These are phyloP conservation scores for Gautieria morchelliformis DNA, from an alignment of 768 basidiomycete species.

Conservation along the genomic window DNA sequence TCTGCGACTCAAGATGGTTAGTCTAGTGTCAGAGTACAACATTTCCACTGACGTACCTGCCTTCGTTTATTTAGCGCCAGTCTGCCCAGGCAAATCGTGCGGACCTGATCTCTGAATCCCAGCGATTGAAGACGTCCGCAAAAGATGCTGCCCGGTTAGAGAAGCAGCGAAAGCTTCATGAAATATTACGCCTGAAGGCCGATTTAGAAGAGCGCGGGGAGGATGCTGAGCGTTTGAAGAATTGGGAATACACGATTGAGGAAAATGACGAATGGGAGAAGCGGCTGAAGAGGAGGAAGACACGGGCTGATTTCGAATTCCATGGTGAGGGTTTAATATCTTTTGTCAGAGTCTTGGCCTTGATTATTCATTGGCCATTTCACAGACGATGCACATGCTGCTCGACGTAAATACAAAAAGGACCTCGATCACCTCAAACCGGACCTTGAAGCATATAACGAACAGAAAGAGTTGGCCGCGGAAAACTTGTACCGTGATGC, in stretches of 20 bases:
- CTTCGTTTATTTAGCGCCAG: conserved; percentile 41
- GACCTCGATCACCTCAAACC: conserved; percentile 84
- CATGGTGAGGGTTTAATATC: conserved; percentile 50
- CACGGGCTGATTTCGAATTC: conserved; percentile 84
- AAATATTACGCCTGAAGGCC: conserved; percentile 71
- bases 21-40: background rate
- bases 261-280: conserved; percentile 97
- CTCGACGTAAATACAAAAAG: conserved; percentile 85
- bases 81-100: conserved; percentile 78
- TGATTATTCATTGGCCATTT: background rate
- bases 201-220: conserved; percentile 75
- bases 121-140: conserved; percentile 64
- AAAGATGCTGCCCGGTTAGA: conserved; percentile 81
- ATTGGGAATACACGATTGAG: conserved; percentile 93
- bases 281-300: conserved; percentile 70
- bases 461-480: conserved; percentile 74
- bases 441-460: conserved; percentile 78
- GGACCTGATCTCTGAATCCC: conserved; percentile 77
- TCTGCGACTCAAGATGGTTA: conserved; percentile 71
- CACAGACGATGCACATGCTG: conserved; percentile 83
- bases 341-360: conserved; percentile 7
- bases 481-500: conserved; percentile 90
- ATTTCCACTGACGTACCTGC: background rate
- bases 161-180: conserved; percentile 83
- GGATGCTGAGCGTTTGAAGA: conserved; percentile 82